These are phyloP conservation scores for Lotmaria passim DNA, from an alignment of 208 protist genomes.

Conservation along the genomic window DNA sequence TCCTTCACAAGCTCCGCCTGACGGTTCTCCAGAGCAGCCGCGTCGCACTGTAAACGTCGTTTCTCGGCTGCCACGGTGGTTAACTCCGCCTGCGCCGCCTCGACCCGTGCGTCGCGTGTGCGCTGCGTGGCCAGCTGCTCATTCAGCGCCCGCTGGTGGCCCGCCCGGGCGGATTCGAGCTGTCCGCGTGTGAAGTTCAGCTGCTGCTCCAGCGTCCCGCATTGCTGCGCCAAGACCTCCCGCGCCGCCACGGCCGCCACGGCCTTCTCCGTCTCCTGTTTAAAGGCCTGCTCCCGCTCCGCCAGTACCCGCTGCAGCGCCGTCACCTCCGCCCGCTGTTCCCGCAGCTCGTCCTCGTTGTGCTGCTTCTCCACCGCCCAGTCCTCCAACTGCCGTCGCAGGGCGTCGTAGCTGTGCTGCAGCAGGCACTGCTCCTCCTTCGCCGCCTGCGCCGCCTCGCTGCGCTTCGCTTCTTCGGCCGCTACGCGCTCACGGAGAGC, in stretches of 20 bases:
- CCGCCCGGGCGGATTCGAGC: constrained; percentile 38
- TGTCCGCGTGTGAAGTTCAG: constrained; percentile 36
- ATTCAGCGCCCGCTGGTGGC: constrained; percentile 35
- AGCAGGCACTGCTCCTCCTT: constrained; percentile 40
- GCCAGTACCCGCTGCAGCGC: constrained; percentile 55
- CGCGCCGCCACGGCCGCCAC: constrained; percentile 31
- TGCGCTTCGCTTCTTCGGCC: constrained; percentile 29
- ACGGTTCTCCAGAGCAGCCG: constrained; percentile 40
- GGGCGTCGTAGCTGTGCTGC: constrained; percentile 41
- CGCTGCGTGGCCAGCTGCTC: constrained; percentile 37
- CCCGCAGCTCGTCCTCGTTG: constrained; percentile 68
- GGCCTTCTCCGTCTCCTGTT: constrained; percentile 35
- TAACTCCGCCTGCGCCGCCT: constrained; percentile 43
- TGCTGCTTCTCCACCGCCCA: constrained; percentile 40
- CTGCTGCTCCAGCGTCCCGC: constrained; percentile 47
- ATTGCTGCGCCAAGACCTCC: constrained; percentile 31
- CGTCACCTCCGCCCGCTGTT: constrained; percentile 60
- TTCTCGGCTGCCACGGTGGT: constrained; percentile 36
- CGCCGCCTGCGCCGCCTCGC: constrained; percentile 11
- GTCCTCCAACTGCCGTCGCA: constrained; percentile 53
- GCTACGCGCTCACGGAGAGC: constrained; percentile 17
- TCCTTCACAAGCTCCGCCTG: constrained; percentile 48
- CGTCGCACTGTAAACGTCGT: constrained; percentile 50
- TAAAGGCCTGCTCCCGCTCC: constrained; percentile 35
- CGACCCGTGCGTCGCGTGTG: constrained; percentile 45